Evolutionary conservation across 176 grass and related monocot species (phyloP).

Genomic region (Stipa capillata): DNA sequence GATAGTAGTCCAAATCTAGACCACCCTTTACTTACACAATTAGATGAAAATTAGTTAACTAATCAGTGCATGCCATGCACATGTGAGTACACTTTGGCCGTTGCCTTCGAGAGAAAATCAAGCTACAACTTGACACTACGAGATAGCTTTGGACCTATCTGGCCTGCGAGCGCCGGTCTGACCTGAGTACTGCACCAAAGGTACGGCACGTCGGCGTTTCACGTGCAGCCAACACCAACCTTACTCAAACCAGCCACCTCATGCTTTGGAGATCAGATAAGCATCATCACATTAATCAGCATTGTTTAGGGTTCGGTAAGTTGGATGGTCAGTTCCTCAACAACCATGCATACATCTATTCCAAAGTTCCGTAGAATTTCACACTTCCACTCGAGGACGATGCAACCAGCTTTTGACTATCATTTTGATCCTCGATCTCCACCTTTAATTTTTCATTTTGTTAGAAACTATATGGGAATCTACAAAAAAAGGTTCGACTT

Average conservation of each 20-base stretch:
- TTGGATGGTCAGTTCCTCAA: background rate
- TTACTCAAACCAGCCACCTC: background rate
- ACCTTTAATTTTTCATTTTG: background rate
- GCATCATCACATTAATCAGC: background rate
- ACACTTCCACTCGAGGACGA: background rate
- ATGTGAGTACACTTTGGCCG: background rate
- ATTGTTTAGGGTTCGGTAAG: slow-evolving; percentile 21
- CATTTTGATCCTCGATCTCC: background rate
- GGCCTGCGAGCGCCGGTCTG: background rate
- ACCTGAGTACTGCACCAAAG: slow-evolving; percentile 8
- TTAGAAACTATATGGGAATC: background rate
- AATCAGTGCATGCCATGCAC: background rate
- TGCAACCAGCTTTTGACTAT: background rate
- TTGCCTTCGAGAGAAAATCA: background rate
- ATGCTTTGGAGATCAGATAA: slow-evolving; percentile 36
- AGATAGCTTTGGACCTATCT: slow-evolving; percentile 23
- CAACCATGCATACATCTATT: background rate
- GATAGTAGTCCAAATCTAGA: slow-evolving; percentile 41
- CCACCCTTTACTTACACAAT: slow-evolving; percentile 6
- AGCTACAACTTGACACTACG: background rate
- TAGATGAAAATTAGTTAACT: background rate
- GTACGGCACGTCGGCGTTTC: slow-evolving; percentile 22
- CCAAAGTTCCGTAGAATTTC: background rate
- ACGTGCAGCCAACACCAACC: slow-evolving; percentile 26
- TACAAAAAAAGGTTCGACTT: background rate